These are phyloP conservation scores for Funneliformis geosporum DNA, from an alignment of 192 early-diverging fungal genomes.

Conservation along the genomic window DNA sequence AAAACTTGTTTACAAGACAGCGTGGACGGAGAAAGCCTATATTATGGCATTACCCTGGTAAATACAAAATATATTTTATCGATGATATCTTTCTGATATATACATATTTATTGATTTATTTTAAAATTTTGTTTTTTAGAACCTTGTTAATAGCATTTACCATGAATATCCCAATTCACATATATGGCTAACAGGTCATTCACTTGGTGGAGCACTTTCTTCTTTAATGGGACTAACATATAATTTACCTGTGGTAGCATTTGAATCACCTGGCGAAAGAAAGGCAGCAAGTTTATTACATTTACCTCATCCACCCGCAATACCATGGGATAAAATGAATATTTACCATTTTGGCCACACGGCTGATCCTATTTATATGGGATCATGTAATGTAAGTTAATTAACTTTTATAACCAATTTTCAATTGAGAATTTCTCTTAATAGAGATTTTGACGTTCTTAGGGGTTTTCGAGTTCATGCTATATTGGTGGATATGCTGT, in stretches of 20 bases:
- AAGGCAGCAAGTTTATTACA: conserved; percentile 79
- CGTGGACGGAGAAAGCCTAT: conserved; percentile 61
- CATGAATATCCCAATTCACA: conserved; percentile 66
- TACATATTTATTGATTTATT: conserved; percentile 34
- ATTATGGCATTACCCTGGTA: conserved; percentile 68
- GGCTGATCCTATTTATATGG: conserved; percentile 89
- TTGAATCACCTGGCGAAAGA: conserved; percentile 83
- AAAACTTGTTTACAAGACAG: conserved; percentile 61
- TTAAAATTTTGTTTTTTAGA: conserved; percentile 48
- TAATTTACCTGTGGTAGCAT: conserved; percentile 79
- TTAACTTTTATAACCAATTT: conserved; percentile 5
- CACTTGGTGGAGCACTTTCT: conserved; percentile 78
- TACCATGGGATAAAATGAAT: conserved; percentile 63
- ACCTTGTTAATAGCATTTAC: conserved; percentile 66
- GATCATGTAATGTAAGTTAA: conserved; percentile 65
- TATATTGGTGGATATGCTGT: conserved; percentile 45
- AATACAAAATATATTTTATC: conserved; percentile 15
- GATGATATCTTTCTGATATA: background rate
- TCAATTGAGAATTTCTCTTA: background rate
- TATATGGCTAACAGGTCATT: conserved; percentile 87
- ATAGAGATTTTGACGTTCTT: background rate
- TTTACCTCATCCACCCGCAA: conserved; percentile 62
- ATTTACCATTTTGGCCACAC: conserved; percentile 91
- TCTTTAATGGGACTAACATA: conserved; percentile 79
- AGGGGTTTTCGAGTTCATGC: conserved; percentile 39